phyloP scores from a whole-genome alignment of 208 protist genomes.

The Herpetomonas samuelpessoai region DNA sequence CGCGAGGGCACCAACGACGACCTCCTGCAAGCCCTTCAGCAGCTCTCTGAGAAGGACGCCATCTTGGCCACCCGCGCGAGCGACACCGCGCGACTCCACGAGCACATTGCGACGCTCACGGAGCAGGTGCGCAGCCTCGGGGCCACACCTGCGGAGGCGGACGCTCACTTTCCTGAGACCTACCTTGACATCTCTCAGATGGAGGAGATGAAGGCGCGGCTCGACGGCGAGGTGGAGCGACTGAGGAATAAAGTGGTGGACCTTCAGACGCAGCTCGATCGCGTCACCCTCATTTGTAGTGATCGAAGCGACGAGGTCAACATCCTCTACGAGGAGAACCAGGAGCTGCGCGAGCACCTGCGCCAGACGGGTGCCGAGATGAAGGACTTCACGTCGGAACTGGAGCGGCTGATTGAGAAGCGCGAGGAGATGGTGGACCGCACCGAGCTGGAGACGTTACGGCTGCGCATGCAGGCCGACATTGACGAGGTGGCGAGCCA shows the following conservation, averaged over 20 bases:
- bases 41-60: constrained; percentile 78
- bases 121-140: constrained; percentile 58
- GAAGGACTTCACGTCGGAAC: constrained; percentile 36
- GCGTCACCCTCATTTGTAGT: constrained; percentile 44
- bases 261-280: constrained; percentile 73
- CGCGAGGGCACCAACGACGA: constrained; percentile 81
- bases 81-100: constrained; percentile 75
- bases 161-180: constrained; percentile 51
- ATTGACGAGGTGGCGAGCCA: constrained; percentile 63
- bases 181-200: constrained; percentile 83
- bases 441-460: constrained; percentile 67
- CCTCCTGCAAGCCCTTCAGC: constrained; percentile 55
- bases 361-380: constrained; percentile 32
- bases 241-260: constrained; percentile 64
- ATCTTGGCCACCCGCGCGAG: constrained; percentile 78
- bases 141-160: constrained; percentile 24
- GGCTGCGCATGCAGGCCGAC: constrained; percentile 71
- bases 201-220: constrained; percentile 67
- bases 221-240: constrained; percentile 58
- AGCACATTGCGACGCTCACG: constrained; percentile 58
- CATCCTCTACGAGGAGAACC: constrained; percentile 30
- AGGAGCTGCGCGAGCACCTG: constrained; percentile 41
- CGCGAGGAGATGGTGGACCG: constrained; percentile 54
- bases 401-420: constrained; percentile 32
- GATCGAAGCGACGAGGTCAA: constrained; percentile 60